Evolutionary conservation across 225 moss, liverwort and hornwort genomes (phyloP).

Genomic region (Polytrichum commune): DNA sequence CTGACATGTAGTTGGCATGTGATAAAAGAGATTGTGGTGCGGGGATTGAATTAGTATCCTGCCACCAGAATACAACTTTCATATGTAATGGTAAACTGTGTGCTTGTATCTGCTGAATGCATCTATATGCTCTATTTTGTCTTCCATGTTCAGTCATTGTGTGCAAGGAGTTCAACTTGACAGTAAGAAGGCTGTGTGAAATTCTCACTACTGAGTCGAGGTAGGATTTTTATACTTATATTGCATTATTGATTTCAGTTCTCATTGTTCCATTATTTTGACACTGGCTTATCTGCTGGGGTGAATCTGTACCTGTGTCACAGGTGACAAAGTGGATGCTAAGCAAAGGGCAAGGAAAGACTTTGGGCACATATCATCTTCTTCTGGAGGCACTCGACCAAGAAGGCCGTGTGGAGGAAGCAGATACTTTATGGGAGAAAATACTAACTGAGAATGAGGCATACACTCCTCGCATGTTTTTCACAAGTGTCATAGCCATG

Average conservation of each 20-base stretch:
- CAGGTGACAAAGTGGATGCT: constrained; percentile 98
- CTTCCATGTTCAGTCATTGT: too few relatives aligned
- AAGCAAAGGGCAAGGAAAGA: constrained; percentile 92
- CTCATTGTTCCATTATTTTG: background rate
- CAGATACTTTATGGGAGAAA: constrained; percentile 77
- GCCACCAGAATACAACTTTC: too few relatives aligned
- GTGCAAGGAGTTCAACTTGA: too few relatives aligned
- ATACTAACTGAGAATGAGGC: constrained; percentile 67
- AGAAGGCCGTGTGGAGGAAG: constrained; percentile 93
- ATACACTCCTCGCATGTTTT: constrained; percentile 76
- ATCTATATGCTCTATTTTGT: too few relatives aligned
- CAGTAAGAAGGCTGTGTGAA: too few relatives aligned
- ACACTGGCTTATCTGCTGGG: background rate
- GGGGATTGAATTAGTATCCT: too few relatives aligned
- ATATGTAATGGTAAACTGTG: too few relatives aligned
- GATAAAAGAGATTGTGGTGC: background rate
- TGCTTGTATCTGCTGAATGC: too few relatives aligned
- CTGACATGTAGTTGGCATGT: background rate
- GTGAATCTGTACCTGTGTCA: background rate
- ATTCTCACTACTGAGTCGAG: too few relatives aligned
- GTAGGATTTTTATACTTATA: background rate
- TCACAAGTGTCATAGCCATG: constrained; percentile 75
- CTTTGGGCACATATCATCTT: constrained; percentile 64
- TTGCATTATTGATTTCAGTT: background rate
- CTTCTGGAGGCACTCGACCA: constrained; percentile 77